Conservation (phyloP, 2,329 filamentous ascomycete species). For the Pseudopyricularia cyperi region DNA sequence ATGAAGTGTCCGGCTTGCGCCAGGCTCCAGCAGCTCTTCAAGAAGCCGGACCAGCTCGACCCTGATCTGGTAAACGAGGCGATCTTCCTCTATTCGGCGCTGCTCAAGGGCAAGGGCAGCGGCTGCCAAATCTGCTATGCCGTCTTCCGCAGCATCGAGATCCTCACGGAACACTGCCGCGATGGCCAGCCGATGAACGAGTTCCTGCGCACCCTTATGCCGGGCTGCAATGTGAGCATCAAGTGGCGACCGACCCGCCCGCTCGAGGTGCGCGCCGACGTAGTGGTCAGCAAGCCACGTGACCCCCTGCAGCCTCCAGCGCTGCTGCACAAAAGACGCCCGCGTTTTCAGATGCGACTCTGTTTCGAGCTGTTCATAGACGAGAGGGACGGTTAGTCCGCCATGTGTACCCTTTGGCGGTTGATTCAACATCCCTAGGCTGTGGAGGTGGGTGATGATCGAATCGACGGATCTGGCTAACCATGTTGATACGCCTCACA, state of each 20-base stretch:
- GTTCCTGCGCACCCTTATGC: not conserved
- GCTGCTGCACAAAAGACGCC: not conserved
- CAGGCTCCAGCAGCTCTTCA: not conserved
- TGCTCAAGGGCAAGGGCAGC: not conserved
- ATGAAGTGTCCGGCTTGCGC: not conserved
- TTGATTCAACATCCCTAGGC: too few species aligned
- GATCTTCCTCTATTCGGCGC: not conserved
- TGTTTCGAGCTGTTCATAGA: slow-evolving; percentile 1
- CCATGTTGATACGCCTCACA: too few species aligned
- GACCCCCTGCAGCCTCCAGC: not conserved
- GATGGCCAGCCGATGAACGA: not conserved
- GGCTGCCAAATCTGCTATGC: slow-evolving; percentile 4
- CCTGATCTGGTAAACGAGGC: not conserved
- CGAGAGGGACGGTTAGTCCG: not conserved
- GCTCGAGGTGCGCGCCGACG: not conserved
- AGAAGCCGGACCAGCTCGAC: not conserved
- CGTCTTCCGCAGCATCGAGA: slow-evolving; percentile 1
- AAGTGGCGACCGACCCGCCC: not conserved
- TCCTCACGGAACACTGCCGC: not conserved
- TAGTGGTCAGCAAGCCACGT: not conserved
- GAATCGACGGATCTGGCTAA: too few species aligned
- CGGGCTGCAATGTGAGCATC: not conserved
- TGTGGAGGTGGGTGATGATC: too few species aligned
- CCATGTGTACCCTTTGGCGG: too few species aligned
- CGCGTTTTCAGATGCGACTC: not conserved